phyloP scores from a whole-genome alignment of 805 yeast genomes.

The Lachancea waltii region DNA sequence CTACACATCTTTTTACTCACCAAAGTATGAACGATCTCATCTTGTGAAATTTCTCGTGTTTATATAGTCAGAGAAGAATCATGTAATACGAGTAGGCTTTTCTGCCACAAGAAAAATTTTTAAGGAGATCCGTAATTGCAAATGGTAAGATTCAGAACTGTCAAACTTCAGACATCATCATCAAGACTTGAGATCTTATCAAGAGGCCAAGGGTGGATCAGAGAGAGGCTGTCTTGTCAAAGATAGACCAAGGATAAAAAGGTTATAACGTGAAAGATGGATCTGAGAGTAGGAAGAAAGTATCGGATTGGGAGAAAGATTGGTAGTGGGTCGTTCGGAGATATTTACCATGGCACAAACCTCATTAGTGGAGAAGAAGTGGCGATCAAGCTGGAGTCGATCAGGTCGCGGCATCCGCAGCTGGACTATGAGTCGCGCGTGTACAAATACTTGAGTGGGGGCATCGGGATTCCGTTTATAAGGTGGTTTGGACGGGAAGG shows the following conservation, averaged over 20 bases:
- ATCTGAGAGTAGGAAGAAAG: slow-evolving; percentile 87
- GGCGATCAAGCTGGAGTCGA: slow-evolving; percentile 88
- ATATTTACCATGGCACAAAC: slow-evolving; percentile 87
- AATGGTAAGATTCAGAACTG: background rate
- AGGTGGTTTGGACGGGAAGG: slow-evolving; percentile 97
- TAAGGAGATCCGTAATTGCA: slow-evolving; percentile 1
- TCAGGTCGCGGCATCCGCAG: slow-evolving; percentile 92
- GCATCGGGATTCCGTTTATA: slow-evolving; percentile 94
- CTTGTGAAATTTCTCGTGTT: too few relatives aligned
- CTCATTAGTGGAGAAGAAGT: slow-evolving; percentile 96
- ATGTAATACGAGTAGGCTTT: too few relatives aligned
- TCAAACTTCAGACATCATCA: background rate
- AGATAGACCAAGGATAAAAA: background rate
- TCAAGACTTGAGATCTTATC: background rate
- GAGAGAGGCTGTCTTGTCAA: background rate
- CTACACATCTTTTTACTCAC: too few relatives aligned
- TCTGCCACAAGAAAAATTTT: slow-evolving; percentile 6
- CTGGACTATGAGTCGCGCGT: slow-evolving; percentile 95
- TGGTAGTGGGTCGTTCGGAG: slow-evolving; percentile 97
- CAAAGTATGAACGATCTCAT: too few relatives aligned
- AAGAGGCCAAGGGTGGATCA: background rate
- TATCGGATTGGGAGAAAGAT: slow-evolving; percentile 90
- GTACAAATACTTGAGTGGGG: slow-evolving; percentile 89
- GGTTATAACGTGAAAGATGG: slow-evolving; percentile 39
- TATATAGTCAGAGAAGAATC: too few relatives aligned